These are phyloP conservation scores for Colletotrichum sp. DNA, from an alignment of 2,329 filamentous ascomycete species.

Conservation along the genomic window DNA sequence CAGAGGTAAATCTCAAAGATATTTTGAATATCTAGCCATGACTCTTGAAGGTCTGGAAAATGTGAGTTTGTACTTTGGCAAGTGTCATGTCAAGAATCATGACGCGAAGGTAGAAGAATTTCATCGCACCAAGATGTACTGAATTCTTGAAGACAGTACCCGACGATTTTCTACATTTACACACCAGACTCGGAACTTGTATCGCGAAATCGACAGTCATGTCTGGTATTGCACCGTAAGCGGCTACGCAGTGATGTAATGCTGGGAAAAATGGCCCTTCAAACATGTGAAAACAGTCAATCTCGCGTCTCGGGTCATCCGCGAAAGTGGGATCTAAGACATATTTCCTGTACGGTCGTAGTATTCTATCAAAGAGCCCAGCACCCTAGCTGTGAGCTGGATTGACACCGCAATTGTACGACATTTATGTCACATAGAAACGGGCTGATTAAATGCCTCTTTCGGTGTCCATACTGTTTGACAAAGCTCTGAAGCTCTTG, in stretches of 20 bases:
- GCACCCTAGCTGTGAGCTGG: not conserved
- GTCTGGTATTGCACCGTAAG: not conserved
- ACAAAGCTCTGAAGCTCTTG: not conserved
- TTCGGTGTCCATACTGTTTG: not conserved
- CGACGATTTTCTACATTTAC: not conserved
- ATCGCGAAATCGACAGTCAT: accelerated
- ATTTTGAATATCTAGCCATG: not conserved
- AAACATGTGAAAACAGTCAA: not conserved
- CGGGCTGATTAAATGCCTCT: not conserved
- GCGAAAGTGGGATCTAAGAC: not conserved
- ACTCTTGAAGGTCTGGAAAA: not conserved
- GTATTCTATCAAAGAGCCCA: not conserved
- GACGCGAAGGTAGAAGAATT: not conserved
- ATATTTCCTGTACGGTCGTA: not conserved
- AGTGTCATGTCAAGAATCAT: not conserved
- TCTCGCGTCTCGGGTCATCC: not conserved
- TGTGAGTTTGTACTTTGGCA: not conserved
- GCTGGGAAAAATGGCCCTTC: not conserved
- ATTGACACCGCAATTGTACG: not conserved
- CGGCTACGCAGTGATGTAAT: not conserved
- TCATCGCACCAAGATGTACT: not conserved
- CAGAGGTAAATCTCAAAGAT: not conserved
- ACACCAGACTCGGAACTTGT: not conserved
- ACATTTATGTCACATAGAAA: not conserved
- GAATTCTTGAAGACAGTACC: not conserved